Evolutionary conservation across 1,139 yeast species (phyloP).

Genomic region (Kluyveromyces marxianus): DNA sequence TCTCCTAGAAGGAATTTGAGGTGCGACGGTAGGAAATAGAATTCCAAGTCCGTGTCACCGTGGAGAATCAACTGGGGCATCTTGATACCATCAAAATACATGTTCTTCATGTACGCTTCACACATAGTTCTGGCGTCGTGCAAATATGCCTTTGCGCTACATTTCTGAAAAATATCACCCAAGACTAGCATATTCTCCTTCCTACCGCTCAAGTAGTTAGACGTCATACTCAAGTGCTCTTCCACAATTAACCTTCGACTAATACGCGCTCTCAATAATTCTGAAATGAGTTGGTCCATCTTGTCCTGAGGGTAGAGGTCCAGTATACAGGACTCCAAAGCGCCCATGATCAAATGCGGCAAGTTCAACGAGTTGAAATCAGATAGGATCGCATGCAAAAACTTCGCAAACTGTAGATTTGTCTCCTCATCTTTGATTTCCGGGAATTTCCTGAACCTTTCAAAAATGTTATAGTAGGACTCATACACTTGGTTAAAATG

Average conservation of each 20-base stretch:
- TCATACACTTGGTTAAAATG: constrained; percentile 85
- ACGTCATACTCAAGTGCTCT: constrained; percentile 75
- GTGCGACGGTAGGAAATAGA: constrained; percentile 82
- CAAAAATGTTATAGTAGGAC: constrained; percentile 80
- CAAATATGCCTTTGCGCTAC: constrained; percentile 68
- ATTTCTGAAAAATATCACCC: constrained; percentile 78
- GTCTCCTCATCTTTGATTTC: constrained; percentile 61
- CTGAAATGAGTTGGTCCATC: constrained; percentile 66
- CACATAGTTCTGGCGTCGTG: constrained; percentile 36
- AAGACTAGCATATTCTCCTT: constrained; percentile 44
- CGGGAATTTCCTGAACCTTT: constrained; percentile 69
- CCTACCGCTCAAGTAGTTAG: constrained; percentile 42
- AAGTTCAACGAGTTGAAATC: constrained; percentile 74
- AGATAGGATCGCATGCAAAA: constrained; percentile 51
- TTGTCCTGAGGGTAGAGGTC: constrained; percentile 53
- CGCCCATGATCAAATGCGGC: constrained; percentile 90
- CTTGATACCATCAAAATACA: constrained; percentile 46
- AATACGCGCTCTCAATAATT: constrained; percentile 74
- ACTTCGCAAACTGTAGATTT: constrained; percentile 62
- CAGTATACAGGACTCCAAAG: constrained; percentile 68
- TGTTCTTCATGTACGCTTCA: constrained; percentile 39
- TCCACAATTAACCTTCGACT: constrained; percentile 86
- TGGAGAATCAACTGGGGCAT: constrained; percentile 72
- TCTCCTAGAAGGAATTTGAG: constrained; percentile 82
- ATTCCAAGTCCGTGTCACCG: constrained; percentile 52